Conservation (phyloP, 2,329 filamentous ascomycete genomes). For the Clonostachys rosea region DNA sequence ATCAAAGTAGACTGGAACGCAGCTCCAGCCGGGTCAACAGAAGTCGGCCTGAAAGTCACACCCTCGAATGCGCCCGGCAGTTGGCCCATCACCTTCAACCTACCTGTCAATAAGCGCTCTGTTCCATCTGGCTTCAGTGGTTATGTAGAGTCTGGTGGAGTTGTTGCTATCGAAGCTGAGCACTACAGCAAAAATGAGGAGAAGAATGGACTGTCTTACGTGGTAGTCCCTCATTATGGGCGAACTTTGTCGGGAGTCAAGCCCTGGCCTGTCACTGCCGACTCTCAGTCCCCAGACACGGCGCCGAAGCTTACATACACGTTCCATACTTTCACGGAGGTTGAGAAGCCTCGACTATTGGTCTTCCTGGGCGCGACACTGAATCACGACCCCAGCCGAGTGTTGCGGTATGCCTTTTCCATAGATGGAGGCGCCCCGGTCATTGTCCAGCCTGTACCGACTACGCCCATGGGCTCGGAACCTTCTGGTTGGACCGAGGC, state of each 20-base stretch:
- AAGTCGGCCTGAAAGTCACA: background rate
- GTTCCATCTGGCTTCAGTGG: constrained; percentile 13
- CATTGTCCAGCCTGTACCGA: constrained; percentile 10
- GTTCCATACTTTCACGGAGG: constrained; percentile 15
- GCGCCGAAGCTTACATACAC: constrained; percentile 11
- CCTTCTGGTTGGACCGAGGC: constrained; percentile 16
- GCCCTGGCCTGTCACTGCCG: constrained; percentile 12
- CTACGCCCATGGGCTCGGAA: constrained; percentile 13
- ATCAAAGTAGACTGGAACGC: constrained; percentile 10
- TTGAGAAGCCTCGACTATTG: constrained; percentile 8
- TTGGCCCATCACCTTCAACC: constrained; percentile 40
- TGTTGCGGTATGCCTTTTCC: constrained; percentile 16
- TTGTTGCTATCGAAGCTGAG: constrained; percentile 19
- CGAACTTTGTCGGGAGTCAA: constrained; percentile 17
- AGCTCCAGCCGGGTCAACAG: background rate
- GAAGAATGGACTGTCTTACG: constrained; percentile 10
- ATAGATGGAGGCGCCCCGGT: constrained; percentile 9
- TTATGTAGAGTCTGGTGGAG: constrained; percentile 16
- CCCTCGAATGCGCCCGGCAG: background rate
- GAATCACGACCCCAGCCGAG: constrained; percentile 16
- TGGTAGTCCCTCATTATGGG: constrained; percentile 18
- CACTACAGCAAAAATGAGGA: constrained; percentile 11
- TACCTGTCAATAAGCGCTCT: constrained; percentile 3
- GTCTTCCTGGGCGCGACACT: constrained; percentile 19
- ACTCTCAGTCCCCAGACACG: constrained; percentile 7